Conservation (phyloP, 768 basidiomycete species). For the Coprinopsis sp. region DNA sequence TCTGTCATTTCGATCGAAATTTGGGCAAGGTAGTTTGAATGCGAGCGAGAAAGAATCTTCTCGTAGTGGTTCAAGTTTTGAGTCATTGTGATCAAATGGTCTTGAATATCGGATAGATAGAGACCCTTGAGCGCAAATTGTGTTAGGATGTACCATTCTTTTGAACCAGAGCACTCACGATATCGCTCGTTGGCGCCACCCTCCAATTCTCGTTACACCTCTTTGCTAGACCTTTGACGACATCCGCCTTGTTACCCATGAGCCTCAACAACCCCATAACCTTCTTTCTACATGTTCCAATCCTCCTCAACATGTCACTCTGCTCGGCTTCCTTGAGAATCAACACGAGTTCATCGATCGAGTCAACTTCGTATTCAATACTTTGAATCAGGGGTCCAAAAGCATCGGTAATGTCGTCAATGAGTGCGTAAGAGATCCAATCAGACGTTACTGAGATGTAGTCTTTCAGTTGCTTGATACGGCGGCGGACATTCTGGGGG, state of each 20-base stretch:
- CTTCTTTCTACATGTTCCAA: slow-evolving; percentile 97
- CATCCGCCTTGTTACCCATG: slow-evolving; percentile 99
- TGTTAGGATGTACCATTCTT: neutral
- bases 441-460: slow-evolving; percentile 98
- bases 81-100: slow-evolving; percentile 99
- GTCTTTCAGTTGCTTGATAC: slow-evolving; percentile 98
- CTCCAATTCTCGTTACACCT: slow-evolving; percentile 99
- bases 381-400: slow-evolving; percentile 98
- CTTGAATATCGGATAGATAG: slow-evolving; percentile 94
- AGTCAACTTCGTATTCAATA: slow-evolving; percentile 99
- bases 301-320: slow-evolving; percentile 95
- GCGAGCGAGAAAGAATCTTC: slow-evolving; percentile 96
- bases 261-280: slow-evolving; percentile 95
- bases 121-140: slow-evolving; percentile 57
- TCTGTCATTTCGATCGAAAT: slow-evolving; percentile 99
- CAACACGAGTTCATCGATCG: slow-evolving; percentile 95
- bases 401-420: slow-evolving; percentile 99
- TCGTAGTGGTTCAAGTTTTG: slow-evolving; percentile 99
- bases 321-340: slow-evolving; percentile 95
- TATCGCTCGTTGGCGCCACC: slow-evolving; percentile 95
- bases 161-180: slow-evolving; percentile 45
- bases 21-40: slow-evolving; percentile 98
- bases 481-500: slow-evolving; percentile 94
- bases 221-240: slow-evolving; percentile 97
- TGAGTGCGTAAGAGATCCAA: slow-evolving; percentile 99